Conservation (phyloP, 2,329 filamentous ascomycete species). For the Bipolaris bicolor region DNA sequence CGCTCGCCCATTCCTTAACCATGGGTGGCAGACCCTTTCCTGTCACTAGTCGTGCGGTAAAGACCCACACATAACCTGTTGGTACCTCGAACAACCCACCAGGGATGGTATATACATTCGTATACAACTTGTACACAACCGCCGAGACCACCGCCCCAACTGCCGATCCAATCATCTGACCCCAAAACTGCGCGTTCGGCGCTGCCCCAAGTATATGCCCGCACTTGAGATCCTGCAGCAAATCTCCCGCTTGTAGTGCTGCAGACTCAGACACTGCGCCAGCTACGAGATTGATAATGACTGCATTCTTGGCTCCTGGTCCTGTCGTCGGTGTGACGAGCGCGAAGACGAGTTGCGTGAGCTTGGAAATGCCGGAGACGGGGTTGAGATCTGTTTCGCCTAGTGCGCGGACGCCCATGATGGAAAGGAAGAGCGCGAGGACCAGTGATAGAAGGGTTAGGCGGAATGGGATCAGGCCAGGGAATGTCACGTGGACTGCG, state of each 20-base stretch:
- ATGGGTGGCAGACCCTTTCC: conserved; percentile 85
- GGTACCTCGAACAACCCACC: conserved; percentile 91
- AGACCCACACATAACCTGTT: conserved; percentile 96
- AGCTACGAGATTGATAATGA: conserved; percentile 94
- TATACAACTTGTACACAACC: conserved; percentile 87
- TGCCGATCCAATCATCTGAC: conserved; percentile 88
- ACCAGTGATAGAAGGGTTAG: conserved; percentile 85
- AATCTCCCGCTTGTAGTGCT: conserved; percentile 90
- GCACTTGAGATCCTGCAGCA: conserved; percentile 97
- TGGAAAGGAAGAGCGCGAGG: conserved; percentile 70
- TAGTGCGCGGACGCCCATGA: conserved; percentile 69
- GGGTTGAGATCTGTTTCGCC: conserved; percentile 93
- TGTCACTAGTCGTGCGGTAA: conserved; percentile 90
- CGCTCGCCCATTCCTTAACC: conserved; percentile 79
- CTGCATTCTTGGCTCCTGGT: conserved; percentile 67
- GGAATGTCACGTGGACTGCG: conserved; percentile 84
- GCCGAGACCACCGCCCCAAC: conserved; percentile 86
- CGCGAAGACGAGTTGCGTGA: conserved; percentile 95
- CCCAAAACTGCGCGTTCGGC: conserved; percentile 95
- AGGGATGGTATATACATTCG: conserved; percentile 85
- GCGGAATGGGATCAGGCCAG: conserved; percentile 77
- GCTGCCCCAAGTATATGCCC: conserved; percentile 91
- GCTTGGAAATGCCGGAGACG: conserved; percentile 93
- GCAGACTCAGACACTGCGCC: conserved; percentile 86
- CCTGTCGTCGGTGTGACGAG: conserved; percentile 75